These are phyloP conservation scores for Alternaria viburni DNA, from an alignment of 2,329 filamentous ascomycete species.

Conservation along the genomic window DNA sequence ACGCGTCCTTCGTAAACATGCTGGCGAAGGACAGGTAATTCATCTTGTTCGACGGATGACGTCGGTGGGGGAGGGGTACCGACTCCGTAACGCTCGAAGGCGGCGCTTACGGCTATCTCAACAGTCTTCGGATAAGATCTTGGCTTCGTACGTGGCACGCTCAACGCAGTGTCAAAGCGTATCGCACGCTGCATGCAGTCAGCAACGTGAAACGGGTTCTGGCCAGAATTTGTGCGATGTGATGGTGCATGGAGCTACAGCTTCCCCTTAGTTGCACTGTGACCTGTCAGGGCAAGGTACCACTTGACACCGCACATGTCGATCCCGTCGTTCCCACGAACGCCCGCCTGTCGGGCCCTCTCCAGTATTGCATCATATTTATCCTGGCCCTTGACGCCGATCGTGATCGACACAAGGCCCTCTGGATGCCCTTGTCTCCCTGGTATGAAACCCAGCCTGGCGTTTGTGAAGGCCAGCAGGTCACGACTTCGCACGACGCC, in stretches of 20 bases:
- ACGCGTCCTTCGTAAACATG: neutral
- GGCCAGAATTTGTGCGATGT: neutral
- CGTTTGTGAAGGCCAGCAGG: slow-evolving; percentile 47
- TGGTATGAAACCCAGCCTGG: slow-evolving; percentile 46
- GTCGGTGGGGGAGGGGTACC: neutral
- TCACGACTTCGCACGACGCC: slow-evolving; percentile 50
- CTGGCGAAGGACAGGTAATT: neutral
- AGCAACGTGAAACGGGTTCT: neutral
- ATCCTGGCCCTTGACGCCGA: slow-evolving; percentile 47
- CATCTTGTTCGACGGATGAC: neutral
- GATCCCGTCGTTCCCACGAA: slow-evolving; percentile 42
- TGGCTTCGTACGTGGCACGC: slow-evolving; percentile 8
- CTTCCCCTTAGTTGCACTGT: slow-evolving; percentile 21
- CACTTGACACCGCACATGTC: slow-evolving; percentile 50
- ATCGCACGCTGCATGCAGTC: neutral
- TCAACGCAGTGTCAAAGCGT: neutral
- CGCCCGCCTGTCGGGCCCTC: slow-evolving; percentile 37
- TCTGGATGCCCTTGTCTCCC: slow-evolving; percentile 42
- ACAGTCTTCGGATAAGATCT: neutral
- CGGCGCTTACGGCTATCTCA: neutral
- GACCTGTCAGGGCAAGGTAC: slow-evolving; percentile 41
- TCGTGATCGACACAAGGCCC: slow-evolving; percentile 48
- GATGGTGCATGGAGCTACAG: slow-evolving; percentile 20
- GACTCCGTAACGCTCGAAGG: neutral
- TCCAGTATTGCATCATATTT: slow-evolving; percentile 42